A percentile compares a stretch with the other conserved stretches of the same genome.
phyloP scores from a whole-genome alignment of 75 land plant species.

The Pinus tabuliformis region DNA sequence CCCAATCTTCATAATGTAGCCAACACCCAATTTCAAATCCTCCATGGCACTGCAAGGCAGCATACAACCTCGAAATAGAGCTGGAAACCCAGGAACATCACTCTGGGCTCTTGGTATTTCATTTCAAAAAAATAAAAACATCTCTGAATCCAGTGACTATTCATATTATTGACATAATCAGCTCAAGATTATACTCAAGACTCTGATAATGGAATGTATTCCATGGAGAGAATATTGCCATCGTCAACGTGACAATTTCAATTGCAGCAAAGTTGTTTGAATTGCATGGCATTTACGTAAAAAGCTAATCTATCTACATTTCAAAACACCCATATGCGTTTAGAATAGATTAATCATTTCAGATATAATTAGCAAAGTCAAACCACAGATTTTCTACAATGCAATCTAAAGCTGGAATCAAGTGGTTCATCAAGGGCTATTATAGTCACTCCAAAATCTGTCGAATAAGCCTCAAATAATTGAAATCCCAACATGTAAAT shows the following conservation, averaged over 20 bases:
- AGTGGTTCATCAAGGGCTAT: neutral
- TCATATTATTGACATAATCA: too few relatives aligned
- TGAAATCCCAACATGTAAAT: too few relatives aligned
- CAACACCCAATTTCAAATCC: too few relatives aligned
- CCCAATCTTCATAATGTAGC: too few relatives aligned
- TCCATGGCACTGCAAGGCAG: too few relatives aligned
- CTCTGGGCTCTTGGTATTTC: too few relatives aligned
- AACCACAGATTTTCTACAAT: neutral
- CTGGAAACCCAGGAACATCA: too few relatives aligned
- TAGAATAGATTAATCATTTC: neutral
- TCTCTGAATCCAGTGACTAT: too few relatives aligned
- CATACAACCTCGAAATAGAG: too few relatives aligned
- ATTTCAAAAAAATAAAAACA: too few relatives aligned
- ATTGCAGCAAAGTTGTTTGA: neutral
- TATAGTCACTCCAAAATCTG: neutral
- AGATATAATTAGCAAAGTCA: too few relatives aligned
- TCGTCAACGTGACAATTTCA: neutral
- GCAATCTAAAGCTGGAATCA: neutral
- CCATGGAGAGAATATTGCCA: neutral
- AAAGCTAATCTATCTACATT: too few relatives aligned
- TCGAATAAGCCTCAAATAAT: neutral
- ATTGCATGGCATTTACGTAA: neutral
- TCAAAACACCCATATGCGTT: neutral
- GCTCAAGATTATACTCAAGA: neutral
- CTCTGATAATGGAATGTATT: neutral